Evolutionary conservation across 176 grass and related monocot genomes (phyloP), one percentile per base, ranked within the genome.

Genomic region (Alopecurus myosuroides): DNA sequence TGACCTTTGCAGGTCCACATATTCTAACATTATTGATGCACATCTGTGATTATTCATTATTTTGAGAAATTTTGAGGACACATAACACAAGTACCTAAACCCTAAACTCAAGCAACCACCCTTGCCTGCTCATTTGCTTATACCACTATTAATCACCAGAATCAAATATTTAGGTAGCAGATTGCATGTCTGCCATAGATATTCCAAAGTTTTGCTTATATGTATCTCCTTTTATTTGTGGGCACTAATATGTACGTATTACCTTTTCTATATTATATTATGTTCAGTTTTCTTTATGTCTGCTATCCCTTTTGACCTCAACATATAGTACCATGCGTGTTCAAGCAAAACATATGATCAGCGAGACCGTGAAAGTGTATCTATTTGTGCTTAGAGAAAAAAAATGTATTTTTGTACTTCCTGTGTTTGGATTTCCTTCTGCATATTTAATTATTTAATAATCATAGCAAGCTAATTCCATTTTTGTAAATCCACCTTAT

Each of bases 71-170:
- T 71, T 42, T 72, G 39, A 23, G 26, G 14, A 45, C n/a, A 72
- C 8, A 33, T 26, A 46, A 46, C 40, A 72, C 39, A 72, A 72
- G 40, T 28, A 72, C 39, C 23, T 72, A 28, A 72, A 45, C n/a
- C 15, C 23, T 45, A 72, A 70, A 72, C 65, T 72, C n/a, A 72
- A 72, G 69, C 40, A 28, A 26, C 22, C 23, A 72, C 34, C 64
- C 64, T 68, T 68, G 19, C 64, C 33, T 37, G 31, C 36, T 22
- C 33, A 68, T 68, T 72, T 72, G 23, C 69, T 72, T 72, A 28
- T 49, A 15, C 42, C 58, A 61, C 53, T 9, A 79, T 74, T 79
- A 83, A 23, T 86, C 79, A 61, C 70, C 18, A 61, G 63, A 63
- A 80, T 85, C 45, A 63, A 71, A 71, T 81, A 63, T 19, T 8